Base-by-base conservation (phyloP, 306 rosid species). In the Prosopis cineraria region DNA sequence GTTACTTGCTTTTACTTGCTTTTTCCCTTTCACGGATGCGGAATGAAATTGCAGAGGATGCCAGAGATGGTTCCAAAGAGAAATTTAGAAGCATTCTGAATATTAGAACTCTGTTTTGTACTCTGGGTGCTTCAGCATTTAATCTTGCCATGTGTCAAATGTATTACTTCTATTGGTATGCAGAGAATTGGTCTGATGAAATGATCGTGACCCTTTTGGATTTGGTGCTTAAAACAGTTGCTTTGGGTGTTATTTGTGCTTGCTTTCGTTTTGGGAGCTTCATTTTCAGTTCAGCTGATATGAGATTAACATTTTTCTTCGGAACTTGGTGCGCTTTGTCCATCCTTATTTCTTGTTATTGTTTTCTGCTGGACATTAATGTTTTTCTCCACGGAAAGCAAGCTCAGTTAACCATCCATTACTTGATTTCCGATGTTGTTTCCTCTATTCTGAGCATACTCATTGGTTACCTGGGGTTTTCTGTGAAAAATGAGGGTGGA, bases 291-390 rank as follows among this genome's bases (percentile, higher is more conserved):
- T 55, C 78, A 1, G 55, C 75, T 25, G 71, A 41, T 60, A 48
- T 62, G 25, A 81, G 48, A 53, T 84, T 84, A 19, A 70, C 85
- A 0, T 80, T 53, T 7, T 60, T 87, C 41, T 72, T 85, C 59
- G 83, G 71, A 80, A 56, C 73, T 52, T 83, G 91, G 91, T 88
- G 81, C 19, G 79, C 50, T 7, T 67, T 88, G 53, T 83, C 55
- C 71, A 80, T 85, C 44, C 24, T 73, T 58, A 68, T 78, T 68
- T 78, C 87, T 6, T 80, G 79, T 64, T 83, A 80, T 30, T 66
- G 73, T 20, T 76, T 78, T 19, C 52, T 70, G 10, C 82, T 75
- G 50, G 85, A 88, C 40, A 63, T 80, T 52, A n/a, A n/a, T 20
- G n/a, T 20, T 56, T 31, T 79, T 82, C 69, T 83, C 9, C 68